Evolutionary conservation across 768 basidiomycete species (phyloP).

Genomic region (Fomitopsis pulvina): DNA sequence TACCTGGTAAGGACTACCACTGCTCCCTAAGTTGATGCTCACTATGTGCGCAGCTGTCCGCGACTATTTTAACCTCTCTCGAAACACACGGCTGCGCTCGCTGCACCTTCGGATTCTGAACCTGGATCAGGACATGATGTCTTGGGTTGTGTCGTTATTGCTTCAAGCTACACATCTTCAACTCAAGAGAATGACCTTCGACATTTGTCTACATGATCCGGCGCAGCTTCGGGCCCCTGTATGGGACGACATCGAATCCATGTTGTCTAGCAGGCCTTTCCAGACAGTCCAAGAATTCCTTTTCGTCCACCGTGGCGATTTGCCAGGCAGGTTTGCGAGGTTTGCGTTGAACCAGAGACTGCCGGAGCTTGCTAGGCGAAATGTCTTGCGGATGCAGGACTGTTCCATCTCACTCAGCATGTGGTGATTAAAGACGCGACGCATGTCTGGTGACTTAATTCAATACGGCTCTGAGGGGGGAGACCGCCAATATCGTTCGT

Average conservation of each 20-base stretch:
- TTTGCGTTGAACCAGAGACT: too few relatives aligned
- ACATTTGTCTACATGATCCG: not conserved
- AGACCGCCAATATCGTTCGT: too few relatives aligned
- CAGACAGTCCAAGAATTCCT: not conserved
- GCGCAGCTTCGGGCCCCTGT: not conserved
- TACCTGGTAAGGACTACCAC: not conserved
- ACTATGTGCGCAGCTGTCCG: not conserved
- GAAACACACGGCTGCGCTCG: not conserved
- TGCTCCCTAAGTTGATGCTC: not conserved
- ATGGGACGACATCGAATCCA: not conserved
- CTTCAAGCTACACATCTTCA: not conserved
- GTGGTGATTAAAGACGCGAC: too few relatives aligned
- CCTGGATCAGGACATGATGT: not conserved
- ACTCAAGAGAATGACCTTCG: not conserved
- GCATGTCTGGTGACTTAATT: too few relatives aligned
- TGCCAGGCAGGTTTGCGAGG: too few relatives aligned
- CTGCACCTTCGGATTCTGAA: not conserved
- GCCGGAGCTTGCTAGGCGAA: too few relatives aligned
- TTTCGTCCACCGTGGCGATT: not conserved
- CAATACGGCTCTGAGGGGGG: too few relatives aligned
- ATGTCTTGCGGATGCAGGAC: too few relatives aligned
- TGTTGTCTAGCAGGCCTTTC: not conserved
- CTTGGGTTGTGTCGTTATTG: conserved; percentile 1
- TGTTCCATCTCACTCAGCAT: too few relatives aligned
- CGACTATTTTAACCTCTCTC: not conserved